These are phyloP conservation scores for Fusarium vanettenii DNA, from an alignment of 2,329 filamentous ascomycete species.

Conservation along the genomic window DNA sequence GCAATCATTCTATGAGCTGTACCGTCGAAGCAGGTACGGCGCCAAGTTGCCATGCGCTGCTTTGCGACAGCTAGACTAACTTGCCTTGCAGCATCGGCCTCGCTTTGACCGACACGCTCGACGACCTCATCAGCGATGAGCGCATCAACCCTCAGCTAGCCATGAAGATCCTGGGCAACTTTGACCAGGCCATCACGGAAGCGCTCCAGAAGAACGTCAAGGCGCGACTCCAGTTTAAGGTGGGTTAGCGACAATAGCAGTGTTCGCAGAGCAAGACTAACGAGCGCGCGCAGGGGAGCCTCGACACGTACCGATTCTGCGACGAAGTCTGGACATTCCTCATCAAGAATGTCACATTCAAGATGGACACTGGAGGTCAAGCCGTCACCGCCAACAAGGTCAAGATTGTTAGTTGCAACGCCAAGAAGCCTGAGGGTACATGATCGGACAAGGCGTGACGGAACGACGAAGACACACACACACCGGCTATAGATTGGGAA, in stretches of 20 bases:
- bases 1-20: conserved; percentile 89
- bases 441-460: conserved; percentile 2
- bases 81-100: conserved; percentile 79
- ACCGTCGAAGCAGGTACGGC: conserved; percentile 94
- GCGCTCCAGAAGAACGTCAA: conserved; percentile 93
- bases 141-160: conserved; percentile 97
- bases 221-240: conserved; percentile 93
- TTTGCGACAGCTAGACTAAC: conserved; percentile 47
- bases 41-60: conserved; percentile 41
- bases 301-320: conserved; percentile 99
- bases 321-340: conserved; percentile 99
- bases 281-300: conserved; percentile 76
- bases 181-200: conserved; percentile 93
- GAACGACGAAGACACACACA: not conserved
- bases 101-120: conserved; percentile 94
- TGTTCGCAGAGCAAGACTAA: no score
- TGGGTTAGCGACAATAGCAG: conserved; percentile 52
- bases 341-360: conserved; percentile 99
- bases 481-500: conserved; percentile 32
- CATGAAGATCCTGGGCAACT: conserved; percentile 97
- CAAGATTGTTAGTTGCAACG: conserved; percentile 98
- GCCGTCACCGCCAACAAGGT: conserved; percentile 88
- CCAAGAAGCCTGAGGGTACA: conserved; percentile 71
- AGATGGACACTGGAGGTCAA: conserved; percentile 84
- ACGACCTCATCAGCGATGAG: conserved; percentile 93